These are phyloP conservation scores for Coemansia sp. DNA, from an alignment of 192 early-diverging fungal genomes.

Conservation along the genomic window DNA sequence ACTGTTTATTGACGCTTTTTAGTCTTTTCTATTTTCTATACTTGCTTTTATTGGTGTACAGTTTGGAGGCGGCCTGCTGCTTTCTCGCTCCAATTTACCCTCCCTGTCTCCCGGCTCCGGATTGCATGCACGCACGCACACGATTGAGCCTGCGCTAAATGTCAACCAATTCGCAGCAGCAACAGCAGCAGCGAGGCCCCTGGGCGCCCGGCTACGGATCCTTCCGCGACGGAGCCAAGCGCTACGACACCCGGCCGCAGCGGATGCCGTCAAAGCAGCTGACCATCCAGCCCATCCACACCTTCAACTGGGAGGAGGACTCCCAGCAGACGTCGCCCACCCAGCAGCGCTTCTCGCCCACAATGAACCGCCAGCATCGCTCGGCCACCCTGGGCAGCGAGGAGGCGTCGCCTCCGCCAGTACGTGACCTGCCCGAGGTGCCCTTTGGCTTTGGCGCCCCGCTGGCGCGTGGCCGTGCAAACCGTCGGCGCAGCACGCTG, in stretches of 20 bases:
- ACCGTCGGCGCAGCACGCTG: slow-evolving; percentile 44
- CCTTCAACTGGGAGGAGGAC: slow-evolving; percentile 1
- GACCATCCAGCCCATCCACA: slow-evolving; percentile 1
- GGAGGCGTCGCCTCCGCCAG: neutral
- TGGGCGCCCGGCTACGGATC: slow-evolving; percentile 38
- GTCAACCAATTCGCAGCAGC: slow-evolving; percentile 39
- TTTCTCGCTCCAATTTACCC: too few relatives aligned
- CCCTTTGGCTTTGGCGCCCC: slow-evolving; percentile 24
- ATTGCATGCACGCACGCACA: neutral
- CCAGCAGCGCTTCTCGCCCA: slow-evolving; percentile 47
- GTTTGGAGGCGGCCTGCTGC: too few relatives aligned
- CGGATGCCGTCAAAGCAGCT: neutral
- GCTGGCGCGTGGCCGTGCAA: slow-evolving; percentile 23
- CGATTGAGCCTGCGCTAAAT: slow-evolving; percentile 26
- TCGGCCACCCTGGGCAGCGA: slow-evolving; percentile 40
- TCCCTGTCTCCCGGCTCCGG: neutral
- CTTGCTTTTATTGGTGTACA: neutral
- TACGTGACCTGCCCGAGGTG: slow-evolving; percentile 23
- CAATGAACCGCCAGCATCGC: slow-evolving; percentile 47
- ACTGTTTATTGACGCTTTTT: slow-evolving; percentile 10
- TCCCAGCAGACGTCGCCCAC: neutral
- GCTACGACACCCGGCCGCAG: slow-evolving; percentile 3
- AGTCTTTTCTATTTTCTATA: neutral
- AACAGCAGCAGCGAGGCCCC: slow-evolving; percentile 9
- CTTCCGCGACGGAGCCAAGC: slow-evolving; percentile 13